These are phyloP conservation scores for Psilocybe subaeruginosa DNA, from an alignment of 768 basidiomycete genomes.

Conservation along the genomic window DNA sequence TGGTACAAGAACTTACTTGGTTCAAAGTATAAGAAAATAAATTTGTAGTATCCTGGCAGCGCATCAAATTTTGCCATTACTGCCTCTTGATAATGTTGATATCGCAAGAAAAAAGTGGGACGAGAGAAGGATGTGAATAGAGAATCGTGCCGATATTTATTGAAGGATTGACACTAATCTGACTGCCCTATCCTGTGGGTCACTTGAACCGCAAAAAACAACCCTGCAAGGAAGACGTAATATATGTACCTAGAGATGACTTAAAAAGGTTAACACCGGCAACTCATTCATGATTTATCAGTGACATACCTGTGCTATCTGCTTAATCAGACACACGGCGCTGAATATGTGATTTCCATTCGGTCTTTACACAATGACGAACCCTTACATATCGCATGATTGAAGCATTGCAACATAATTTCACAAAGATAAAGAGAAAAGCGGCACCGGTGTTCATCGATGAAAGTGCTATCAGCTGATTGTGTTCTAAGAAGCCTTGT, in stretches of 20 bases:
- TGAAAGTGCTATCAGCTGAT: neutral
- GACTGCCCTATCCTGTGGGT: neutral
- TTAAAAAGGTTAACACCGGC: neutral
- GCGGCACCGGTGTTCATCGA: neutral
- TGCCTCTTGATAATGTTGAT: neutral
- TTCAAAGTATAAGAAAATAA: conserved; percentile 61
- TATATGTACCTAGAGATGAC: neutral
- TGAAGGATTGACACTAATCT: neutral
- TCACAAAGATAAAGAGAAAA: neutral
- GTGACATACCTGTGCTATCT: neutral
- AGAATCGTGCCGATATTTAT: conserved; percentile 1
- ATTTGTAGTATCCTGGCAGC: conserved; percentile 57
- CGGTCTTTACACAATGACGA: neutral
- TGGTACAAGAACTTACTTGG: conserved; percentile 39
- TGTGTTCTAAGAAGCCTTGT: conserved; percentile 8
- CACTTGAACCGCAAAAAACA: neutral
- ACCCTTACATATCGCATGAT: neutral
- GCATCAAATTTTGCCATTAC: conserved; percentile 45
- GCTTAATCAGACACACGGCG: no score
- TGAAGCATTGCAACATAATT: conserved; percentile 2
- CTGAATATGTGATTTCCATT: neutral
- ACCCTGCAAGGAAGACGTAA: conserved; percentile 9
- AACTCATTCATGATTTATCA: neutral
- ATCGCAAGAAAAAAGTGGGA: neutral
- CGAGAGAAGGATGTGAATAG: no score